Conservation (phyloP, 2,329 filamentous ascomycete species). For the Fusarium hainanense region DNA sequence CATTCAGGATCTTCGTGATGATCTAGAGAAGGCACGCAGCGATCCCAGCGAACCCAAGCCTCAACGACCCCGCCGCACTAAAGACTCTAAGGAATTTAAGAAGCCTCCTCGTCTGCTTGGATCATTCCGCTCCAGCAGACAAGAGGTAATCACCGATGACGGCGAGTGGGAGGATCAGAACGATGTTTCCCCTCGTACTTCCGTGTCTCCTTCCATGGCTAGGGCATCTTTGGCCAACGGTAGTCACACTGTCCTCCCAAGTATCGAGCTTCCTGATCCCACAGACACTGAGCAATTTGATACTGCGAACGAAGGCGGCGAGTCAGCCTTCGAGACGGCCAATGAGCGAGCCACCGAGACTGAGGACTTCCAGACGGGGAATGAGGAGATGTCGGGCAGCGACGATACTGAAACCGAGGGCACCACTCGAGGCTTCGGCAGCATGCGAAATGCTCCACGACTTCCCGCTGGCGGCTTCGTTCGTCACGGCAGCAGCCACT, state of each 20-base stretch:
- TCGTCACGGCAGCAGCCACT: slow-evolving; percentile 67
- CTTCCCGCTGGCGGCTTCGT: slow-evolving; percentile 51
- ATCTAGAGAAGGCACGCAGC: slow-evolving; percentile 78
- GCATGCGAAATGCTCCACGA: slow-evolving; percentile 56
- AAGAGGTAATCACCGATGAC: slow-evolving; percentile 83
- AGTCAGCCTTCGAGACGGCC: slow-evolving; percentile 72
- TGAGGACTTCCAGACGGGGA: slow-evolving; percentile 94
- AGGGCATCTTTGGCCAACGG: slow-evolving; percentile 39
- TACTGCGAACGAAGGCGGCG: slow-evolving; percentile 80
- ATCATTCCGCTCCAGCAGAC: slow-evolving; percentile 75
- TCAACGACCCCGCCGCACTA: slow-evolving; percentile 72
- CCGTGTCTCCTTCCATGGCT: slow-evolving; percentile 32
- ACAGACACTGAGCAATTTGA: slow-evolving; percentile 77
- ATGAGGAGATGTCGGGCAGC: slow-evolving; percentile 79
- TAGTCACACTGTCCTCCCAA: slow-evolving; percentile 34
- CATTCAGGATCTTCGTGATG: slow-evolving; percentile 93
- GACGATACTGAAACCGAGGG: slow-evolving; percentile 94
- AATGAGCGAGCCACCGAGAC: slow-evolving; percentile 89
- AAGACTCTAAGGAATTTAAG: slow-evolving; percentile 76
- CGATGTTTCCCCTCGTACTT: slow-evolving; percentile 44
- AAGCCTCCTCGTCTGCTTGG: slow-evolving; percentile 84
- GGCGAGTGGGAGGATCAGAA: slow-evolving; percentile 89
- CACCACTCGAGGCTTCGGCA: slow-evolving; percentile 57
- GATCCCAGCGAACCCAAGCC: slow-evolving; percentile 57
- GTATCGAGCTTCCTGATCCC: slow-evolving; percentile 26